These are phyloP conservation scores for Phytophthora parvispora DNA, from an alignment of 352 stramenopile species.

Conservation along the genomic window DNA sequence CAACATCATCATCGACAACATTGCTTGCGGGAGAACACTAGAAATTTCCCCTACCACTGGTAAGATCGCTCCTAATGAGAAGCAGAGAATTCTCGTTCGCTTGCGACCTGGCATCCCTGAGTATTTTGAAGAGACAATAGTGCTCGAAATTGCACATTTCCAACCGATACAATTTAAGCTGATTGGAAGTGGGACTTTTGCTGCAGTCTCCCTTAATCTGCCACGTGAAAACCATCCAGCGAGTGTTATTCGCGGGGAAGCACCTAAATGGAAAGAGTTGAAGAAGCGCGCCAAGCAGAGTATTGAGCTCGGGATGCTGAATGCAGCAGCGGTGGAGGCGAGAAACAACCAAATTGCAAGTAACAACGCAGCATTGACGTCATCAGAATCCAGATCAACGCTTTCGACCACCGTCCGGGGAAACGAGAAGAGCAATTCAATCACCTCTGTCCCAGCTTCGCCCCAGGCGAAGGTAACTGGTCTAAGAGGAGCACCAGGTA, in stretches of 20 bases:
- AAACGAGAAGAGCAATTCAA: constrained; percentile 46
- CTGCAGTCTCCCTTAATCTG: constrained; percentile 90
- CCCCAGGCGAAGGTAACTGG: constrained; percentile 25
- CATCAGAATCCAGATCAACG: constrained; percentile 68
- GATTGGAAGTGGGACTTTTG: constrained; percentile 92
- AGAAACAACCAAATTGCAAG: constrained; percentile 14
- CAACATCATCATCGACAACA: constrained; percentile 54
- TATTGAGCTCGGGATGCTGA: constrained; percentile 46
- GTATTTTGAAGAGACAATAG: constrained; percentile 87
- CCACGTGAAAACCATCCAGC: constrained; percentile 81
- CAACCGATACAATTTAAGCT: constrained; percentile 93
- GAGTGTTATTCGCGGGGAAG: constrained; percentile 58
- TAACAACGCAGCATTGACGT: constrained; percentile 14
- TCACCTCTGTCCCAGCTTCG: constrained; percentile 32
- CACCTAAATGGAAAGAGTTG: constrained; percentile 80
- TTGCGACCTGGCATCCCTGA: constrained; percentile 92
- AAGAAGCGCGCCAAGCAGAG: constrained; percentile 65
- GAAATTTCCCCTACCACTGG: constrained; percentile 86
- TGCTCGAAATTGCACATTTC: constrained; percentile 96
- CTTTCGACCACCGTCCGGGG: constrained; percentile 47
- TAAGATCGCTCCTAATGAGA: constrained; percentile 91
- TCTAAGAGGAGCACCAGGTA: constrained; percentile 31
- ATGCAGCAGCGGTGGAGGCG: constrained; percentile 11
- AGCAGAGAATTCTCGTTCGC: constrained; percentile 89
- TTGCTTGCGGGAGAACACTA: constrained; percentile 60